Evolutionary conservation across 495 filamentous ascomycete species (phyloP).

Genomic region (Penicillium maclennaniae): DNA sequence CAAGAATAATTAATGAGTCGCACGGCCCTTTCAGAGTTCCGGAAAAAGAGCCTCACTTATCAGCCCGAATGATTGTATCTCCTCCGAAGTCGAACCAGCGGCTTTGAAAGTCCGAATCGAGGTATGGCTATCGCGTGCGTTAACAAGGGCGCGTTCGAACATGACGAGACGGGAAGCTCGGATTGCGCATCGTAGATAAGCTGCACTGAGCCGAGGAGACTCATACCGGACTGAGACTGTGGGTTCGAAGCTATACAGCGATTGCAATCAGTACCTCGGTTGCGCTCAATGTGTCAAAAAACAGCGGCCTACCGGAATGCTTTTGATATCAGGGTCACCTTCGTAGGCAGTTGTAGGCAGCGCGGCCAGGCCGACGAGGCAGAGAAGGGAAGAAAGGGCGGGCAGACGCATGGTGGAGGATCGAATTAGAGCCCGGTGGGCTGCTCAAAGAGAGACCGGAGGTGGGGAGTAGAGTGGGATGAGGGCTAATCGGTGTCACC

Average conservation of each 20-base stretch:
- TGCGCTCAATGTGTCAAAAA: constrained; percentile 2
- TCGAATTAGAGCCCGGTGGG: constrained; percentile 23
- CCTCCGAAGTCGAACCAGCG: constrained; percentile 99
- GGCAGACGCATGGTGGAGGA: constrained; percentile 35
- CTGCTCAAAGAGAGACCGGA: constrained; percentile 26
- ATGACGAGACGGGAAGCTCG: neutral
- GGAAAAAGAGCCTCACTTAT: constrained; percentile 56
- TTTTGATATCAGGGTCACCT: constrained; percentile 45
- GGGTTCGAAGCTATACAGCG: constrained; percentile 63
- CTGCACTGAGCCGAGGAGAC: neutral
- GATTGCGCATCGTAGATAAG: neutral
- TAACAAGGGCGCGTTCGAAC: constrained; percentile 17
- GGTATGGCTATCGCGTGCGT: constrained; percentile 68
- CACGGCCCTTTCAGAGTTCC: neutral
- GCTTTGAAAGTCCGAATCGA: constrained; percentile 97
- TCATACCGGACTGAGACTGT: constrained; percentile 60
- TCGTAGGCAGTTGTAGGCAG: constrained; percentile 35
- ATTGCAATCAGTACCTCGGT: constrained; percentile 19
- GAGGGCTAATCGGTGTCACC: constrained; percentile 23
- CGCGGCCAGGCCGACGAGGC: constrained; percentile 34
- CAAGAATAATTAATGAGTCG: constrained; percentile 14
- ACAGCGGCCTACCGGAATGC: constrained; percentile 48
- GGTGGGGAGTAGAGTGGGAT: constrained; percentile 16
- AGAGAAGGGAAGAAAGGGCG: constrained; percentile 37
- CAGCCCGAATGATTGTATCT: constrained; percentile 87